A percentile compares a stretch with the other conserved stretches of the same genome.
phyloP scores from a whole-genome alignment of 2,329 filamentous ascomycete species.

The Aspergillus pseudoviridinutans region DNA sequence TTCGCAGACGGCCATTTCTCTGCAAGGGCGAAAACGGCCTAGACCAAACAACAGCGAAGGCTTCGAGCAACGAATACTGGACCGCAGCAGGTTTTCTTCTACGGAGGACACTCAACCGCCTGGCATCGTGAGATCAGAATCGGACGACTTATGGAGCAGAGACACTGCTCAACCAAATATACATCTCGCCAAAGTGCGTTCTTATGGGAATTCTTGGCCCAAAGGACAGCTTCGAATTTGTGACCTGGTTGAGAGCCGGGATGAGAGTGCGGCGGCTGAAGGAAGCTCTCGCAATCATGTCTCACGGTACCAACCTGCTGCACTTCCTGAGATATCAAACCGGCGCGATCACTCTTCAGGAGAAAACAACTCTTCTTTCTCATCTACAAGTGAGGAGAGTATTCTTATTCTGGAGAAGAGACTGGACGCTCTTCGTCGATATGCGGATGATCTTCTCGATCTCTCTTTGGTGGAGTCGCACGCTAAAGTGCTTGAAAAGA shows the following conservation, averaged over 20 bases:
- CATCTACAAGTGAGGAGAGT: constrained; percentile 3
- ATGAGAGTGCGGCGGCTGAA: background rate
- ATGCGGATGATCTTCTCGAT: constrained; percentile 21
- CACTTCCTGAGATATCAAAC: background rate
- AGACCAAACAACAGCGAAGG: background rate
- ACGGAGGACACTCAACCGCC: background rate
- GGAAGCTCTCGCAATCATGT: background rate
- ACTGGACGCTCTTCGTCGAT: constrained; percentile 17
- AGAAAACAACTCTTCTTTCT: background rate
- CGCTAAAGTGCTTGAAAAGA: constrained; percentile 18
- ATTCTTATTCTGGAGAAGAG: constrained; percentile 18
- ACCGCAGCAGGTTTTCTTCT: background rate
- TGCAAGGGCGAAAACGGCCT: constrained; percentile 9
- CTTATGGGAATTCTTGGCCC: background rate
- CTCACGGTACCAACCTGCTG: background rate
- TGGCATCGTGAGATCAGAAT: background rate
- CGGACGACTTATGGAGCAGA: background rate
- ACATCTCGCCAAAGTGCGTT: background rate
- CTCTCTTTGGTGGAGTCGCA: constrained; percentile 24
- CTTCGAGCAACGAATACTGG: background rate
- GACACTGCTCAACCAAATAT: background rate
- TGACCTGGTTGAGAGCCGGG: constrained; percentile 9
- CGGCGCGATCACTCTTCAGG: background rate
- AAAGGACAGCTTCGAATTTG: constrained; percentile 9
- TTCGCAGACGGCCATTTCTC: background rate